Evolutionary conservation across 1,284 basidiomycete genomes (phyloP), one percentile per base, ranked within the genome.

Genomic region (Inonotus hispidus): DNA sequence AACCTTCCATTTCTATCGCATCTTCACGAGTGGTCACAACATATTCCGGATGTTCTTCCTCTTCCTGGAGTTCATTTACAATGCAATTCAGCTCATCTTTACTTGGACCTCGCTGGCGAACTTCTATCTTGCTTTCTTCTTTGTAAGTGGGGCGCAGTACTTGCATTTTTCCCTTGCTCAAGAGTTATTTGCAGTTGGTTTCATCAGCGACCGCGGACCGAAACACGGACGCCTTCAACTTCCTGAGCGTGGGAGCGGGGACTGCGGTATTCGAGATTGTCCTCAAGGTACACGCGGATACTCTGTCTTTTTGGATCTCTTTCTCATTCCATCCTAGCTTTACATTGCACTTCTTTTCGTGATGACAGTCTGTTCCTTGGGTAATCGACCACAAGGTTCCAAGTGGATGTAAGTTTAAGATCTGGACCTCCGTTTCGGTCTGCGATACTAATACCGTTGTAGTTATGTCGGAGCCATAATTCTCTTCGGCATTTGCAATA

Each of bases 21-120:
- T 96, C 66, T 94, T 92, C 90, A 87, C 90, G 0, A 93, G 90
- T n/a, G 93, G 93, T 1, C 93, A 96, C 71, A 82, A 83, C 68
- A 85, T 93, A 72, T 85, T 95, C 77, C 82, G 93, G 64, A 95
- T 90, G 78, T 80, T 93, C 63, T 68, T 86, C 58, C 79, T 95
- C n/a, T 87, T 85, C 75, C 72, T 93, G 62, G 88, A 92, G 68
- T 92, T 92, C 74, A 85, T 92, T 68, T 93, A 93, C 75, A 91
- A 91, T 66, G 85, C 84, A 6, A 66, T 92, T 27, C 88, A 91
- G 66, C 80, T 93, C 25, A 58, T 93, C 63, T 93, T 93, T 72
- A 88, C 89, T n/a, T 92, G 88, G 88, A 92, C 87, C 2, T 82
- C 87, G 21, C 76, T 92, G 58, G 90, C 88, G 35, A 92, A 92